Conservation (phyloP, 441 rosid species). For the Macaranga tanarius region DNA sequence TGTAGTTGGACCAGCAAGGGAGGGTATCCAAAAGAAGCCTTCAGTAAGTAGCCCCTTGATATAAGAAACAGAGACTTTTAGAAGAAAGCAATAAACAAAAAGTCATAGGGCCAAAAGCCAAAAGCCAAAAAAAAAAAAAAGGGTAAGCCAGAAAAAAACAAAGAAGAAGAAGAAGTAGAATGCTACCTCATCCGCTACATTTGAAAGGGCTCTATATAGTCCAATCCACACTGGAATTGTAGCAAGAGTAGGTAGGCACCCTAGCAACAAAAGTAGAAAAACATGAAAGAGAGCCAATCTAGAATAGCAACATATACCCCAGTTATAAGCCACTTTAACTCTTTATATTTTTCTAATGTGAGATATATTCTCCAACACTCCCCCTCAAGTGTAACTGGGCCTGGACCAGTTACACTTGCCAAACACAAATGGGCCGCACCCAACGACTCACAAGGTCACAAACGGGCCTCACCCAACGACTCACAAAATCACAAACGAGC, state of each 20-base stretch:
- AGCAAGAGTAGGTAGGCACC: conserved; percentile 93
- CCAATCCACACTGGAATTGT: conserved; percentile 98
- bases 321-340: too few relatives aligned
- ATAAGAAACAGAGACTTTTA: conserved; percentile 26
- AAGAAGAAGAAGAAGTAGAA: conserved; percentile 2
- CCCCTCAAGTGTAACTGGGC: too few relatives aligned
- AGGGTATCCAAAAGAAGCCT: conserved; percentile 99
- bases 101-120: background rate
- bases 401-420: too few relatives aligned
- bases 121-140: background rate
- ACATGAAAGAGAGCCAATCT: background rate
- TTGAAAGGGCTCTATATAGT: conserved; percentile 92
- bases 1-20: conserved; percentile 92
- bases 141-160: conserved; percentile 6
- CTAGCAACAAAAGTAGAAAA: conserved; percentile 33
- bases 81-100: conserved; percentile 12
- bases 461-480: too few relatives aligned
- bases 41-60: conserved; percentile 87
- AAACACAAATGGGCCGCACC: too few relatives aligned
- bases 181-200: conserved; percentile 86
- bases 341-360: too few relatives aligned
- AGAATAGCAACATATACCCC: too few relatives aligned
- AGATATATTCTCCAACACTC: too few relatives aligned
- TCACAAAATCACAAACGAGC: too few relatives aligned
- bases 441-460: too few relatives aligned